Evolutionary conservation across 805 yeast species (phyloP), one percentile per base, ranked within the genome.

Genomic region (Sugiyamaella boreocaroliniensis): DNA sequence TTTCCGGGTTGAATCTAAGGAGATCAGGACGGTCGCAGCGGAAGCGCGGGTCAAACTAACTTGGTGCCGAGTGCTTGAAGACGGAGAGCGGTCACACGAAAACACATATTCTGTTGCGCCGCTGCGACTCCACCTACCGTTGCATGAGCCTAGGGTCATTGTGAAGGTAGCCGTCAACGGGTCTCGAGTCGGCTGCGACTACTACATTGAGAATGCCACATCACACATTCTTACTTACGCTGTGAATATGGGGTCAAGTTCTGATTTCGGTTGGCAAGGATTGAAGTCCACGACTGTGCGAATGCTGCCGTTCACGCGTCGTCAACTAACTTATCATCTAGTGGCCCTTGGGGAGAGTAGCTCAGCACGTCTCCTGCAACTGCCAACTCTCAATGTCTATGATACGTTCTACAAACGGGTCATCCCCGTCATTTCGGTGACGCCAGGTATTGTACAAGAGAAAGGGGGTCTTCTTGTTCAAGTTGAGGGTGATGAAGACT

Each of bases 201-300:
- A 79, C 62, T 72, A 75, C 49, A 62, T 87, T 47, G 95, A 87
- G 62, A 87, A 87, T 61, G 89, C 95, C 12, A 84, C 95, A 0
- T 74, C 85, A 2, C 72, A 84, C 44, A 76, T 83, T 2, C 80
- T 88, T 57, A 80, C 81, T 10, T 88, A 85, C 58, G 68, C 82
- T 11, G 71, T 81, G 2, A 69, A 73, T 11, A 65, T 81, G 64
- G 67, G 68, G 2, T 55, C 72, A 1, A 70, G 73, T 43, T 69
- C 69, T 20, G 66, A 60, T 59, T 76, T 67, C 63, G 71, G 65
- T 42, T 72, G 57, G 54, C 72, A 60, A 62, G 80, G 65, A 15
- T 68, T 59, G 53, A 73, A 68, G 51, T 58, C 57, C 22, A 48
- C 57, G 40, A 58, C 64, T 14, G 52, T 67, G 9, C 76, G 85